phyloP scores from a whole-genome alignment of 768 basidiomycete species.

The Scleroderma citrinum region DNA sequence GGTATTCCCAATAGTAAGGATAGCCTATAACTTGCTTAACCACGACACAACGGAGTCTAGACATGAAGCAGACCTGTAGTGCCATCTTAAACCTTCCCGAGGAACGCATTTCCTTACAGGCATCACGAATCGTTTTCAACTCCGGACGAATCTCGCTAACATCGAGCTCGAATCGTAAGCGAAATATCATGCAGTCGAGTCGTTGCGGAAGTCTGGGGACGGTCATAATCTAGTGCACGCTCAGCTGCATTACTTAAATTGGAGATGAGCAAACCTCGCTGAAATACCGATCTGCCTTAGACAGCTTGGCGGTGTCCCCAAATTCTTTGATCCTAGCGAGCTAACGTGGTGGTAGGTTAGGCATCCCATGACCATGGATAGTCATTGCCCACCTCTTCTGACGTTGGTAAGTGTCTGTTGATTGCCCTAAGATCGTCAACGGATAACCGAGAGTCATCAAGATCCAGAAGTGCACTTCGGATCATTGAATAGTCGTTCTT shows the following conservation, averaged over 20 bases:
- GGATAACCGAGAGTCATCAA: constrained; percentile 64
- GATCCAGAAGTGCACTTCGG: constrained; percentile 59
- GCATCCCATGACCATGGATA: too few relatives aligned
- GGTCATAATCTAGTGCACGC: constrained; percentile 54
- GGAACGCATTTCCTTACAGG: constrained; percentile 59
- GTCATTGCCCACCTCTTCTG: constrained; percentile 60
- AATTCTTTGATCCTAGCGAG: constrained; percentile 61
- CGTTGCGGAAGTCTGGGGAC: constrained; percentile 73
- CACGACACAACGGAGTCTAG: not conserved
- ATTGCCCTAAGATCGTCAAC: constrained; percentile 76
- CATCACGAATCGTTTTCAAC: constrained; percentile 63
- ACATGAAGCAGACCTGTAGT: constrained; percentile 46
- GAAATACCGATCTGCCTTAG: constrained; percentile 83
- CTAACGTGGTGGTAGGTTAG: constrained; percentile 28
- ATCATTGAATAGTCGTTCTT: constrained; percentile 62
- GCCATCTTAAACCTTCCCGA: constrained; percentile 64
- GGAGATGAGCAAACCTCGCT: constrained; percentile 45
- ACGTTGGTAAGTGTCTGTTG: constrained; percentile 69
- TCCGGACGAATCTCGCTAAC: constrained; percentile 82
- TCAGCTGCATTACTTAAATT: constrained; percentile 1
- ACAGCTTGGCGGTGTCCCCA: constrained; percentile 64
- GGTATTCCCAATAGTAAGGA: constrained; percentile 74
- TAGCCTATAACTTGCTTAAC: constrained; percentile 37
- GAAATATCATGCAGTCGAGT: constrained; percentile 78
- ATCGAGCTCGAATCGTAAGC: constrained; percentile 75